Percentiles rank a stretch among this genome's conserved stretches.
phyloP scores from a whole-genome alignment of 345 rosid genomes.

The Cardamine resedifolia region DNA sequence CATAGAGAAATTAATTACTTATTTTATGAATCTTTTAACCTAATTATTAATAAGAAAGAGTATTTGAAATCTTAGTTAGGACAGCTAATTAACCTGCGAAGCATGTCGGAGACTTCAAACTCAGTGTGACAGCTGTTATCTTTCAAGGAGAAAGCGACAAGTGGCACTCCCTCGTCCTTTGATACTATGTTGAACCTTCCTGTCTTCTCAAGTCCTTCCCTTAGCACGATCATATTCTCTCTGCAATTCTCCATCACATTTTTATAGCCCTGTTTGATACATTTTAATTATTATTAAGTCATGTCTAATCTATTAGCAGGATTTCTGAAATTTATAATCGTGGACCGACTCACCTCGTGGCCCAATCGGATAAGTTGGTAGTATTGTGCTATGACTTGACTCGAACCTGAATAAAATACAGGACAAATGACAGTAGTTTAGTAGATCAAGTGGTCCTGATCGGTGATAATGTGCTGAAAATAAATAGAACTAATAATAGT shows the following conservation, averaged over 20 bases:
- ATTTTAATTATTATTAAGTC: background rate
- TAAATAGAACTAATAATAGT: no score
- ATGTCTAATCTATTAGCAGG: background rate
- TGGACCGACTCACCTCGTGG: conserved; percentile 31
- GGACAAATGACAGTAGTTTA: no score
- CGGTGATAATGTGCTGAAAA: no score
- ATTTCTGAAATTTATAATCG: background rate
- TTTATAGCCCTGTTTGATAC: conserved; percentile 33
- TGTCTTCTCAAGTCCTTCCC: conserved; percentile 59
- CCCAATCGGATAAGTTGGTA: conserved; percentile 42
- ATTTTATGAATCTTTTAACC: background rate
- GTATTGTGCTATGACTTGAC: conserved; percentile 44
- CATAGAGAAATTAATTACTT: background rate
- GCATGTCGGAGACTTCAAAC: conserved; percentile 49
- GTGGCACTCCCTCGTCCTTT: conserved; percentile 71
- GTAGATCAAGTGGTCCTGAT: no score
- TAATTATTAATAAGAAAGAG: background rate
- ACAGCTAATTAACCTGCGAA: conserved; percentile 32
- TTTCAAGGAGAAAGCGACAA: conserved; percentile 78
- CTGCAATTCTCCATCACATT: conserved; percentile 72
- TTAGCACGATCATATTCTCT: conserved; percentile 57
- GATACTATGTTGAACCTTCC: conserved; percentile 67
- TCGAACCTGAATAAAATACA: conserved; percentile 28
- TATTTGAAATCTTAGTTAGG: background rate
- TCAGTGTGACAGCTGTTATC: conserved; percentile 60